Evolutionary conservation across 768 basidiomycete species (phyloP).

Genomic region (Holtermanniella nyarrowii): DNA sequence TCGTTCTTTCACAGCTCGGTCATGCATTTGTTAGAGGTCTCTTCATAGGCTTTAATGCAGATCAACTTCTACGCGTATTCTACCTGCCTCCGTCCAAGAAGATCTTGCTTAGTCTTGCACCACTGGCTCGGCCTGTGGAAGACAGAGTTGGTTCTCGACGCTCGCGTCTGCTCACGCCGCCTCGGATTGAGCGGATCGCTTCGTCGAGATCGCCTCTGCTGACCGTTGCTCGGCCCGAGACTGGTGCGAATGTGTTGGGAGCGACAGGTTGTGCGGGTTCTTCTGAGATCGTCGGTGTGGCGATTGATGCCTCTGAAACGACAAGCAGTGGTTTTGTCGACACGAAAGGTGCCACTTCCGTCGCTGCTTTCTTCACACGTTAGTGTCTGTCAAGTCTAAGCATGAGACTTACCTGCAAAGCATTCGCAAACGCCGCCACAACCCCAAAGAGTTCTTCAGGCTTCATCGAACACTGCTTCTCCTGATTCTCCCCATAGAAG

Average conservation of each 20-base stretch:
- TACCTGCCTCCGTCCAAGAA: conserved; percentile 76
- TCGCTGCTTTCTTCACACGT: conserved; percentile 19
- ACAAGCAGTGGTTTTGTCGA: no score
- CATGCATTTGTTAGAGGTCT: no score
- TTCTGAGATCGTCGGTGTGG: no score
- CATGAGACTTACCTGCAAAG: conserved; percentile 11
- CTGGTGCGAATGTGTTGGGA: no score
- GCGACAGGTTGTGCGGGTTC: no score
- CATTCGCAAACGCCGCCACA: conserved; percentile 17
- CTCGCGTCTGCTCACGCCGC: conserved; percentile 26
- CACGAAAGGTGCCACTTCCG: conserved; percentile 31
- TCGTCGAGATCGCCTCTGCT: conserved; percentile 73
- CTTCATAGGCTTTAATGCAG: no score
- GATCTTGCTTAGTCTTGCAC: conserved; percentile 55
- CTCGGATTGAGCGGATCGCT: conserved; percentile 61
- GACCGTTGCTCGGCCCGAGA: conserved; percentile 64
- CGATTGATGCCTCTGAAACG: no score
- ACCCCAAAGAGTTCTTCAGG: conserved; percentile 67
- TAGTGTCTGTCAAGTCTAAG: not conserved
- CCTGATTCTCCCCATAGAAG: conserved; percentile 71
- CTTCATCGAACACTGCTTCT: conserved; percentile 43
- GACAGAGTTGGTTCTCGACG: conserved; percentile 44
- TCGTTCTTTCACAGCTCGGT: no score
- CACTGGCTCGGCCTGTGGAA: conserved; percentile 35
- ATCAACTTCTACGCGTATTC: no score